Evolutionary conservation across 2,329 filamentous ascomycete species (phyloP).

Genomic region (Aureobasidium melanogenum): DNA sequence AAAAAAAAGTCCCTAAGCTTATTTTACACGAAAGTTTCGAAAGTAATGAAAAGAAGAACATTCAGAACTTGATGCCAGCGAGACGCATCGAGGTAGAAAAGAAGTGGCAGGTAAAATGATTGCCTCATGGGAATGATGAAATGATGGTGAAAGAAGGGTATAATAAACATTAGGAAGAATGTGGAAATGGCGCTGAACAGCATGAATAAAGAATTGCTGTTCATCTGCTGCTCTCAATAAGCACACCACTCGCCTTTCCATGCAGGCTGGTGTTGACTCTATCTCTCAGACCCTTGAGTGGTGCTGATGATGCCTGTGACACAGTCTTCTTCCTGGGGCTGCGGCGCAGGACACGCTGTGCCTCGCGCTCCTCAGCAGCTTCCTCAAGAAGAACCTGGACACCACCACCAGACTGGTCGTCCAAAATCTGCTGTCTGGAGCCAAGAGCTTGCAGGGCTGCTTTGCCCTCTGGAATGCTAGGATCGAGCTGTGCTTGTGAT

Average conservation of each 20-base stretch:
- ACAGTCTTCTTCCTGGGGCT: constrained; percentile 34
- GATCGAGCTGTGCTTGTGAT: constrained; percentile 17
- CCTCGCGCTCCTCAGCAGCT: constrained; percentile 30
- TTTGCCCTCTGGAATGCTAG: constrained; percentile 27
- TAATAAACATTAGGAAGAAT: constrained; percentile 3
- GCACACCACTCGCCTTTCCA: constrained; percentile 36
- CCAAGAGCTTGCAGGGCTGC: constrained; percentile 30
- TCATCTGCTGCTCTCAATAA: constrained; percentile 35
- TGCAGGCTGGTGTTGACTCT: constrained; percentile 30
- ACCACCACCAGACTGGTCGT: constrained; percentile 30
- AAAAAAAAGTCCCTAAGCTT: background rate
- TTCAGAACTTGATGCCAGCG: background rate
- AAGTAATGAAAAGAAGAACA: background rate
- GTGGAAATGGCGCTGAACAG: background rate
- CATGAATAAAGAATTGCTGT: background rate
- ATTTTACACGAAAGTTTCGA: constrained; percentile 1
- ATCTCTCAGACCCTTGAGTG: constrained; percentile 14
- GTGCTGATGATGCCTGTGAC: constrained; percentile 26
- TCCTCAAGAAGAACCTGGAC: constrained; percentile 30
- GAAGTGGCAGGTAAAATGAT: background rate
- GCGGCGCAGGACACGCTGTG: constrained; percentile 25
- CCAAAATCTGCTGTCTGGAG: constrained; percentile 33
- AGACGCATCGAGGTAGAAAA: background rate
- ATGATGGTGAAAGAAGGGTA: background rate
- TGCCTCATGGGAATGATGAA: background rate